Evolutionary conservation across 495 filamentous ascomycete genomes (phyloP), one percentile per base, ranked within the genome.

Genomic region (Xylaria flabelliformis): DNA sequence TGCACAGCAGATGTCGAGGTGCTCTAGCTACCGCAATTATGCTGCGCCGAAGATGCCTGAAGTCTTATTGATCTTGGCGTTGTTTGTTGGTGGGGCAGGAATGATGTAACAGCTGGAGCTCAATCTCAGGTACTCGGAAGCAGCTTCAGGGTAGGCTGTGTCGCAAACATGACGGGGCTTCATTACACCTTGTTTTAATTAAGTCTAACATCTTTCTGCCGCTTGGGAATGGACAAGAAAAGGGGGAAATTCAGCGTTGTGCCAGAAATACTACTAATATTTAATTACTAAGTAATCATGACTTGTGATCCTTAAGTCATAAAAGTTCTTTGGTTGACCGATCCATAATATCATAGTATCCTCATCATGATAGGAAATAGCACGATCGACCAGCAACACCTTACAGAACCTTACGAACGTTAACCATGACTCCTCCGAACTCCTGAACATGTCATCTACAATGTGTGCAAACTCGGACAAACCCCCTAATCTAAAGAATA

Each of bases 291-390:
- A 26, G 21, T 32, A 32, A 24, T 26, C 13, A 56, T 56, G 51
- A 26, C 51, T 29, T 55, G 51, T 56, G 53, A 29, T 29, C 53
- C 26, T 17, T 32, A 32, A 32, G 53, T 55, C 24, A 55, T 7
- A 26, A 56, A 32, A 32, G 12, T 24, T 26, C 15, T 56, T 56
- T 56, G 2, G 6, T 32, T 13, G 7, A 32, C 53, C 26, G 5
- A 32, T 32, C 4, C 53, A 17, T 56, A 56, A 56, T 32, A 29
- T 10, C 24, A 29, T 29, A 32, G 51, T 56, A 56, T 66, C 50
- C 29, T 51, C 44, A 41, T n/a, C 1, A 81, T 82, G 50, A 44
- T 21, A 58, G 34, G 24, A 70, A 62, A 53, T 56, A 41, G 15
- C 42, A 34, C 17, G 0, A n/a, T 36, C 58, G 10, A 63, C 24